These are phyloP conservation scores for Cordyceps militaris DNA, from an alignment of 2,329 filamentous ascomycete species.

Conservation along the genomic window DNA sequence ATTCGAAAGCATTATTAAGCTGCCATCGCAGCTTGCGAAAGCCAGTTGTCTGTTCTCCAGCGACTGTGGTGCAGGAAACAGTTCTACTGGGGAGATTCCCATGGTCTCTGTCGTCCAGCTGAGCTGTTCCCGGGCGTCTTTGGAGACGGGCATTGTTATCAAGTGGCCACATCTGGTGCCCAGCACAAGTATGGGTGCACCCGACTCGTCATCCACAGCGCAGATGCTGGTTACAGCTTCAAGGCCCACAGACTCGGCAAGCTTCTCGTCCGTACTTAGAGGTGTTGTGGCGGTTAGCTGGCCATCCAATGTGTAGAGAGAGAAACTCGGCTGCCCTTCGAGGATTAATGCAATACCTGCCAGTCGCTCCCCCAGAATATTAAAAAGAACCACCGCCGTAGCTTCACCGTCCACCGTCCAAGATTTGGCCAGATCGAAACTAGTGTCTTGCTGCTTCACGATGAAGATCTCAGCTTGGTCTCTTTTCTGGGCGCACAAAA, in stretches of 20 bases:
- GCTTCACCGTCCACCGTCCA: slow-evolving; percentile 7
- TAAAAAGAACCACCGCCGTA: slow-evolving; percentile 3
- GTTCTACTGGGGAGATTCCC: slow-evolving; percentile 29
- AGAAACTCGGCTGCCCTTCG: background rate
- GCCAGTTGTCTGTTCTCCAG: slow-evolving; percentile 23
- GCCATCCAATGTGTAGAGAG: slow-evolving; percentile 6
- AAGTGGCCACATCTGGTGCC: slow-evolving; percentile 49
- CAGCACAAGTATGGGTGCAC: slow-evolving; percentile 29
- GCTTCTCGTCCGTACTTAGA: background rate
- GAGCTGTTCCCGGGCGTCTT: slow-evolving; percentile 18
- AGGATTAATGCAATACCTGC: background rate
- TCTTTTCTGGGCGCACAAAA: slow-evolving; percentile 33
- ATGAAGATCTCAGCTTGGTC: background rate
- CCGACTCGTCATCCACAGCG: slow-evolving; percentile 21
- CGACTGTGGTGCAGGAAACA: slow-evolving; percentile 24
- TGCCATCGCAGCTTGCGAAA: slow-evolving; percentile 43
- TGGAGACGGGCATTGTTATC: slow-evolving; percentile 30
- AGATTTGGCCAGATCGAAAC: background rate
- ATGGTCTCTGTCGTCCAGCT: slow-evolving; percentile 27
- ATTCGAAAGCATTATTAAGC: slow-evolving; percentile 36
- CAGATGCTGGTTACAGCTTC: slow-evolving; percentile 43
- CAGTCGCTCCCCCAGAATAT: background rate
- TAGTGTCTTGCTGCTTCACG: background rate
- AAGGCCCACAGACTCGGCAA: slow-evolving; percentile 8
- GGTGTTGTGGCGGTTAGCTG: background rate